Evolutionary conservation across 2,329 filamentous ascomycete genomes (phyloP).

Genomic region (Aureobasidium mangrovei): DNA sequence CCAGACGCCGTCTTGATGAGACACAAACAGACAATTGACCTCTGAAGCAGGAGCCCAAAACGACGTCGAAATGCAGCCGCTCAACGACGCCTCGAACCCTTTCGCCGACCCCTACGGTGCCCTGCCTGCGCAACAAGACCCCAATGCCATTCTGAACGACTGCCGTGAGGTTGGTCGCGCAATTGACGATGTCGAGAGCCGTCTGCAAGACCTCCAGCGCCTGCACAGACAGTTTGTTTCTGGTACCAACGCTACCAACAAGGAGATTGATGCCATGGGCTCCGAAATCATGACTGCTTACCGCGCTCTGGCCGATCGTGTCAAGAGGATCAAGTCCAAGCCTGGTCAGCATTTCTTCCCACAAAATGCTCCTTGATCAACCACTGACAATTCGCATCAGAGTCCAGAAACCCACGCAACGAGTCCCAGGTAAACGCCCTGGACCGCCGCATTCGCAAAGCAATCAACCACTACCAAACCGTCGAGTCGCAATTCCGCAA

Average conservation of each 20-base stretch:
- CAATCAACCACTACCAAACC: slow-evolving; percentile 73
- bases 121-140: slow-evolving; percentile 40
- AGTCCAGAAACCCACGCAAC: slow-evolving; percentile 64
- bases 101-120: slow-evolving; percentile 20
- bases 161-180: slow-evolving; percentile 71
- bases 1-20: background rate
- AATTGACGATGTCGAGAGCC: slow-evolving; percentile 64
- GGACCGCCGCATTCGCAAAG: slow-evolving; percentile 68
- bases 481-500: slow-evolving; percentile 73
- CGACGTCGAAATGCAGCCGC: slow-evolving; percentile 64
- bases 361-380: background rate
- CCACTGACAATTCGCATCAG: slow-evolving; percentile 32
- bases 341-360: slow-evolving; percentile 23
- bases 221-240: slow-evolving; percentile 65
- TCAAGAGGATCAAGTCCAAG: slow-evolving; percentile 74
- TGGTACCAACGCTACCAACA: slow-evolving; percentile 54
- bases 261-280: slow-evolving; percentile 62
- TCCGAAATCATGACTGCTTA: slow-evolving; percentile 77
- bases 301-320: slow-evolving; percentile 66
- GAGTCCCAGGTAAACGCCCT: slow-evolving; percentile 71
- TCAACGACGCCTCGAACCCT: slow-evolving; percentile 39
- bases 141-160: slow-evolving; percentile 75
- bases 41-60: slow-evolving; percentile 26
- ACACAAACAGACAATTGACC: background rate
- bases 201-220: slow-evolving; percentile 61